These are phyloP conservation scores for Termitomyces sp. DNA, from an alignment of 768 basidiomycete genomes.

Conservation along the genomic window DNA sequence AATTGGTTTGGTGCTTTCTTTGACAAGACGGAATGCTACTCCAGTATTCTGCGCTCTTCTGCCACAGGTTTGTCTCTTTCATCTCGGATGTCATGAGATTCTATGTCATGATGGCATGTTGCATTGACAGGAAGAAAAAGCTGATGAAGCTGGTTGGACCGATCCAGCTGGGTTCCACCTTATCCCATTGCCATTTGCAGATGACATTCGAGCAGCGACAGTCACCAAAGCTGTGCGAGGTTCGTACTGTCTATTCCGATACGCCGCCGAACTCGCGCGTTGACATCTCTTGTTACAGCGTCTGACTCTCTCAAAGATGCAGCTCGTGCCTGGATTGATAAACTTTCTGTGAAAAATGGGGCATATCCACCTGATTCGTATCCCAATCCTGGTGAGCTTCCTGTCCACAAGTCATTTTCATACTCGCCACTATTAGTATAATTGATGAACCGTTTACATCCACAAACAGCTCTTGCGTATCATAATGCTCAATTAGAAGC, in stretches of 20 bases:
- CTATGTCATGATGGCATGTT: not conserved
- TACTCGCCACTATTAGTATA: not conserved
- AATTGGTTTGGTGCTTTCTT: conserved; percentile 72
- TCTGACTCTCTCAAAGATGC: conserved; percentile 62
- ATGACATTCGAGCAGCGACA: conserved; percentile 85
- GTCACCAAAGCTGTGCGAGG: conserved; percentile 65
- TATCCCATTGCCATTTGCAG: conserved; percentile 90
- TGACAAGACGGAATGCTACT: conserved; percentile 67
- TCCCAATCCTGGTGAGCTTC: conserved; percentile 80
- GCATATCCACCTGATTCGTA: conserved; percentile 86
- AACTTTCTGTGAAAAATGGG: conserved; percentile 74
- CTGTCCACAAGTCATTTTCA: conserved; percentile 1
- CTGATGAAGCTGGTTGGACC: conserved; percentile 68
- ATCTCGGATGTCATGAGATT: not conserved
- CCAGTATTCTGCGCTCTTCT: conserved; percentile 83
- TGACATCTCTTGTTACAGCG: conserved; percentile 41
- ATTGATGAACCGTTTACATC: conserved; percentile 6
- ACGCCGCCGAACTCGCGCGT: conserved; percentile 1
- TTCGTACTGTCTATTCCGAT: conserved; percentile 22
- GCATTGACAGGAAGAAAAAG: conserved; percentile 57
- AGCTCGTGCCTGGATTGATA: conserved; percentile 73
- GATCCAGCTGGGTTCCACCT: conserved; percentile 92
- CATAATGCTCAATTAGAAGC: conserved; percentile 92
- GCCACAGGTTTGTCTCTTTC: conserved; percentile 61
- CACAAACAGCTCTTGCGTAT: conserved; percentile 65